Conservation (phyloP, 305 asterid species). For the Fraxinus paxiana region DNA sequence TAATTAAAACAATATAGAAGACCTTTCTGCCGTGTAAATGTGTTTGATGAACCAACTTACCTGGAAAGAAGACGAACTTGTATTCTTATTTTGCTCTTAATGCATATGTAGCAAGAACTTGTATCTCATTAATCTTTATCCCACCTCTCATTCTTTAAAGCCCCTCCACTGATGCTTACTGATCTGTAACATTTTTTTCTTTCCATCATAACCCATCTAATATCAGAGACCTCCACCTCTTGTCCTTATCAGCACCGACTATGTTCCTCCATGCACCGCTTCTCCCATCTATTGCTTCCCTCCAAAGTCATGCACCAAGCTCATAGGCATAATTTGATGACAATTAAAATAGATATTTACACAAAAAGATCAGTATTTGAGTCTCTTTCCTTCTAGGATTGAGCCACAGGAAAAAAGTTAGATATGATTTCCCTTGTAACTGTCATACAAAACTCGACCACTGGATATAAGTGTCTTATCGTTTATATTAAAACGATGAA, state of each 20-base stretch:
- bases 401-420: not conserved
- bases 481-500: not conserved
- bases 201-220: not conserved
- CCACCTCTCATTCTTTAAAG: not conserved
- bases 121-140: not conserved
- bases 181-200: not conserved
- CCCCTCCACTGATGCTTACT: not conserved
- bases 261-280: not conserved
- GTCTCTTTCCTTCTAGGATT: not conserved
- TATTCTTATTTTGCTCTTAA: not conserved
- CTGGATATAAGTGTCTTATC: not conserved
- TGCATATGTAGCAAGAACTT: not conserved
- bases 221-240: not conserved
- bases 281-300: not conserved
- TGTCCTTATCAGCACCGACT: not conserved
- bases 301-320: not conserved
- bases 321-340: not conserved
- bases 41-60: not conserved
- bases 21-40: not conserved
- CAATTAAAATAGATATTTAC: not conserved
- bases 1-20: not conserved
- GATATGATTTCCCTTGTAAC: not conserved
- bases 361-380: not conserved
- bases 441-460: not conserved
- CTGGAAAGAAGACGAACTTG: not conserved